A percentile compares a stretch with the other conserved stretches of the same genome.
phyloP scores from a whole-genome alignment of 2,329 filamentous ascomycete genomes.

The Aureobasidium sp. region DNA sequence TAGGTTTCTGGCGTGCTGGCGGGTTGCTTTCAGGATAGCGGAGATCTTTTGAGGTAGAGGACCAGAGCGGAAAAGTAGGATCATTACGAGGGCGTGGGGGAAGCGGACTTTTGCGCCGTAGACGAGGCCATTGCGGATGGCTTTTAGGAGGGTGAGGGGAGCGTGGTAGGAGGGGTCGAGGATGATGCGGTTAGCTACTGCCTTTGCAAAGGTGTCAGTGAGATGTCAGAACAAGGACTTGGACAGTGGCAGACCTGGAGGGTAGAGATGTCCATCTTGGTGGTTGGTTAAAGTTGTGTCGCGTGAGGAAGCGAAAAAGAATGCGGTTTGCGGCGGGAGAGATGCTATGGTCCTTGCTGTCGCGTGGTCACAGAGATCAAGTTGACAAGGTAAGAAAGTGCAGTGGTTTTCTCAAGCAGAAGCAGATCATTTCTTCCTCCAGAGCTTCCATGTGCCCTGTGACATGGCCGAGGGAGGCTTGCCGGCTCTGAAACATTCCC shows the following conservation, averaged over 20 bases:
- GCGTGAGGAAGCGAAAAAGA: neutral
- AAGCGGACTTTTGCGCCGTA: constrained; percentile 98
- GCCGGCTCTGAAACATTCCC: neutral
- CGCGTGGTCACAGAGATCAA: neutral
- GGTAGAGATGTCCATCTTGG: constrained; percentile 6
- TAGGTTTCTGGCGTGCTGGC: constrained; percentile 83
- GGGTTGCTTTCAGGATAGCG: constrained; percentile 77
- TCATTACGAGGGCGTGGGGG: constrained; percentile 96
- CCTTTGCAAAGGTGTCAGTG: constrained; percentile 35
- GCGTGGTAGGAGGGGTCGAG: constrained; percentile 81
- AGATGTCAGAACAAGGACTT: too few relatives aligned
- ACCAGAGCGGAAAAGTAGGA: constrained; percentile 90
- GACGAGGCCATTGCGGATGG: constrained; percentile 89
- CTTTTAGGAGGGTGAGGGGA: constrained; percentile 77
- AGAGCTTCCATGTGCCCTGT: neutral
- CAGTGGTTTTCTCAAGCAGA: neutral
- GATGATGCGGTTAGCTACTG: constrained; percentile 63
- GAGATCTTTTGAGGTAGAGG: constrained; percentile 65
- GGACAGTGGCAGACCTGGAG: neutral
- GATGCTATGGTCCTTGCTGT: neutral
- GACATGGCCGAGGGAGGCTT: neutral
- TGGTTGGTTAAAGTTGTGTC: neutral
- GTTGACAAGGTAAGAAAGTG: too few relatives aligned
- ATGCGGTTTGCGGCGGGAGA: neutral
- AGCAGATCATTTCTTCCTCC: neutral